Conservation (phyloP, 768 basidiomycete genomes). For the Cystofilobasidium bisporidii region DNA sequence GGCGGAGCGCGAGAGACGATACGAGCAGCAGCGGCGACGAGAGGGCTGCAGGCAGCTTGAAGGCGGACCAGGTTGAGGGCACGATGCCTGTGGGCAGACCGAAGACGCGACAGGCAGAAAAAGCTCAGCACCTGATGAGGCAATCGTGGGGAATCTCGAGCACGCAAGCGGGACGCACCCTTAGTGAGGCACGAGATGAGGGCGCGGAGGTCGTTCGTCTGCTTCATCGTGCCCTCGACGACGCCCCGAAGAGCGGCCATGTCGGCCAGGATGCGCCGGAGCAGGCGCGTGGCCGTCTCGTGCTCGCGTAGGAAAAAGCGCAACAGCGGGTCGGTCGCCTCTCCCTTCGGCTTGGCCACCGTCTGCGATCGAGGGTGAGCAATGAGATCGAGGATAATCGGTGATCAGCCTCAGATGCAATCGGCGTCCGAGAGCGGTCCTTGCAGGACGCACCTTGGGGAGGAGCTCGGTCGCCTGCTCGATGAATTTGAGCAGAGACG, state of each 20-base stretch:
- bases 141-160: not conserved
- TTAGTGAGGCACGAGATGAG: slow-evolving; percentile 83
- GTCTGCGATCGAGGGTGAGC: slow-evolving; percentile 43
- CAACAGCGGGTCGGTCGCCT: slow-evolving; percentile 67
- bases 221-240: slow-evolving; percentile 77
- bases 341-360: slow-evolving; percentile 57
- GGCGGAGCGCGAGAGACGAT: slow-evolving; percentile 63
- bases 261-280: slow-evolving; percentile 70
- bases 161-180: slow-evolving; percentile 48
- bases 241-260: slow-evolving; percentile 71
- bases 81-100: slow-evolving; percentile 56
- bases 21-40: slow-evolving; percentile 65
- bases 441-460: slow-evolving; percentile 59
- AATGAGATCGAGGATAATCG: not conserved
- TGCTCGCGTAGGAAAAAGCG: slow-evolving; percentile 83
- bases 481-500: slow-evolving; percentile 66
- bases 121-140: not conserved
- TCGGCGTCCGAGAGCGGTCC: too few species aligned
- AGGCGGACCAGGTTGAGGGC: slow-evolving; percentile 75
- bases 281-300: slow-evolving; percentile 61
- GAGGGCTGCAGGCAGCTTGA: slow-evolving; percentile 71
- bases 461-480: slow-evolving; percentile 70
- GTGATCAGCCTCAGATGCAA: too few species aligned
- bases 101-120: not conserved
- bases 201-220: slow-evolving; percentile 89